phyloP scores from a whole-genome alignment of 352 stramenopile genomes.

The Globisporangium radiosum region DNA sequence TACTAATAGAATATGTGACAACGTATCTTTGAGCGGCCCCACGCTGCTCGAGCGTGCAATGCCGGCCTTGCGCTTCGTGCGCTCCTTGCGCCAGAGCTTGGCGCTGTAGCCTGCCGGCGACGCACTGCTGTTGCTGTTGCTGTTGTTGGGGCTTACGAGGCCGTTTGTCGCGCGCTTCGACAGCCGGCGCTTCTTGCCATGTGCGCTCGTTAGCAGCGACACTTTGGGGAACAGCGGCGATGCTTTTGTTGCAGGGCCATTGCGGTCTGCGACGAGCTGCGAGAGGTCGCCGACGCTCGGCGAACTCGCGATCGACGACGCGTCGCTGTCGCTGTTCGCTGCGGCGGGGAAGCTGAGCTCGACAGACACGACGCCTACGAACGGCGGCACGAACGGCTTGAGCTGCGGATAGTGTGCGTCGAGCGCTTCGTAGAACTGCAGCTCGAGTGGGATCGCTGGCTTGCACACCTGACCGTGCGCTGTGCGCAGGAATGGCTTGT shows the following conservation, averaged over 20 bases:
- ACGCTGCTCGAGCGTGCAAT: slow-evolving; percentile 12
- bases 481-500: slow-evolving; percentile 67
- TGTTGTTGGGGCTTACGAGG: background rate
- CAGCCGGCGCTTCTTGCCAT: slow-evolving; percentile 35
- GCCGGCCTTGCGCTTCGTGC: slow-evolving; percentile 12
- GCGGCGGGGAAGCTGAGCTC: slow-evolving; percentile 23
- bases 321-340: slow-evolving; percentile 7
- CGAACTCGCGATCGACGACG: slow-evolving; percentile 12
- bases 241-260: slow-evolving; percentile 5
- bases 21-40: slow-evolving; percentile 6
- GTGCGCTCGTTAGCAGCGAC: slow-evolving; percentile 2
- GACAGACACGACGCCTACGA: slow-evolving; percentile 59
- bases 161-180: slow-evolving; percentile 8
- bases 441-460: slow-evolving; percentile 58
- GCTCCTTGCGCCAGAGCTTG: slow-evolving; percentile 55
- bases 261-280: slow-evolving; percentile 9
- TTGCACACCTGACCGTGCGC: slow-evolving; percentile 69
- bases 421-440: slow-evolving; percentile 70
- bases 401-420: slow-evolving; percentile 46
- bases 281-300: slow-evolving; percentile 12
- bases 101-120: slow-evolving; percentile 43
- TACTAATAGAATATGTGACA: slow-evolving; percentile 9
- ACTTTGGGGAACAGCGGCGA: slow-evolving; percentile 2
- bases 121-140: background rate
- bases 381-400: slow-evolving; percentile 57